Percentiles rank a stretch among this genome's conserved stretches.
phyloP scores from a whole-genome alignment of 192 early-diverging fungal species.

The Umbelopsis sp. region DNA sequence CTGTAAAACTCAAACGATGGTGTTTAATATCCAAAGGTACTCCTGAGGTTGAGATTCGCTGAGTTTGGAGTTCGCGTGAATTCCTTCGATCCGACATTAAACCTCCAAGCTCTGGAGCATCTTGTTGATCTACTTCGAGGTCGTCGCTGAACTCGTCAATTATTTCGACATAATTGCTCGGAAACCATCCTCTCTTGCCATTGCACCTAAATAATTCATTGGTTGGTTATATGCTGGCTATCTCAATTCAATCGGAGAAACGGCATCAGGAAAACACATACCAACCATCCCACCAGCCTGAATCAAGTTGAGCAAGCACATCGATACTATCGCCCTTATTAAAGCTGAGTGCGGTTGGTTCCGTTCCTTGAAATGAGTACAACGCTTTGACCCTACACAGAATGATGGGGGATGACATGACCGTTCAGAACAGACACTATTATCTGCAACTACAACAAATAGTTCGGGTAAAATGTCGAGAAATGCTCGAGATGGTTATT shows the following conservation, averaged over 20 bases:
- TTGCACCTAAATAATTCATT: constrained; percentile 47
- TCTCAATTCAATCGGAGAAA: neutral
- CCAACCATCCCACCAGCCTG: constrained; percentile 98
- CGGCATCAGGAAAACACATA: neutral
- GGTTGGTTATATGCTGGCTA: neutral
- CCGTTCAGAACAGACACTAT: neutral
- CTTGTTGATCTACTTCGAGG: neutral
- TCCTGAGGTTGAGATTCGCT: neutral
- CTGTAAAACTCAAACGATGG: neutral
- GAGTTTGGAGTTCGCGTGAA: constrained; percentile 6
- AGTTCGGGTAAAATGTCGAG: neutral
- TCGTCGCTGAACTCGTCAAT: constrained; percentile 24
- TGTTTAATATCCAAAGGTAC: neutral
- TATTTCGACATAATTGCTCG: constrained; percentile 81
- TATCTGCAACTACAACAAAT: neutral
- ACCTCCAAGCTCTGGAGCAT: neutral
- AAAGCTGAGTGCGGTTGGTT: constrained; percentile 80
- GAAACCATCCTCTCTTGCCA: constrained; percentile 88
- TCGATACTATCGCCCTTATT: constrained; percentile 85
- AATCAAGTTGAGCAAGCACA: constrained; percentile 85
- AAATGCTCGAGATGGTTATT: neutral
- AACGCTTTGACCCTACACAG: constrained; percentile 65
- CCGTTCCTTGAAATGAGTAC: constrained; percentile 84
- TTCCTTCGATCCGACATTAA: constrained; percentile 14
- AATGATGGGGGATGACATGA: constrained; percentile 23